Conservation (phyloP, 2,329 filamentous ascomycete genomes). For the Xylariaceae sp. region DNA sequence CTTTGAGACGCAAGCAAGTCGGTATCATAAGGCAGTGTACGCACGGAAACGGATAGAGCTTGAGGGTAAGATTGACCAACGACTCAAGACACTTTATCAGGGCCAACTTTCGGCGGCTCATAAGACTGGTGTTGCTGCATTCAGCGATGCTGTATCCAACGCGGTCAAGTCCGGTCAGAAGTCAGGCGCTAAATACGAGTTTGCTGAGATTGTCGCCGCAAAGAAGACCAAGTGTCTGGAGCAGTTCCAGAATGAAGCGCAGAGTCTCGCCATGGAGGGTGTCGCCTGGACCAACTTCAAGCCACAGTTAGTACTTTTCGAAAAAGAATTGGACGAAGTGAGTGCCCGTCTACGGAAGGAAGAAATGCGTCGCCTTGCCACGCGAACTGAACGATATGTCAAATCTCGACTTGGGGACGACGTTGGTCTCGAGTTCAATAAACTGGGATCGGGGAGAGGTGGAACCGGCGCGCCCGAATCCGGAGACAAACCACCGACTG, state of each 20-base stretch:
- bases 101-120: conserved; percentile 87
- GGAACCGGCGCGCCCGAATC: conserved; percentile 77
- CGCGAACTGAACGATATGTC: conserved; percentile 90
- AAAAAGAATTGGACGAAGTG: conserved; percentile 88
- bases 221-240: conserved; percentile 76
- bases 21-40: conserved; percentile 97
- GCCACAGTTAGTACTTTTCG: conserved; percentile 74
- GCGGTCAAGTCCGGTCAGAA: conserved; percentile 92
- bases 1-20: conserved; percentile 88
- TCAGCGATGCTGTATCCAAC: conserved; percentile 81
- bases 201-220: conserved; percentile 84
- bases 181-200: conserved; percentile 86
- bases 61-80: conserved; percentile 80
- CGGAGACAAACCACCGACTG: conserved; percentile 67
- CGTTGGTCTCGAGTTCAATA: conserved; percentile 92
- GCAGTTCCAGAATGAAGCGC: conserved; percentile 73
- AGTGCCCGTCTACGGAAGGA: conserved; percentile 84
- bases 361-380: conserved; percentile 91
- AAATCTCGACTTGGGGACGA: conserved; percentile 82
- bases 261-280: conserved; percentile 72
- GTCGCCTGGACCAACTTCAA: conserved; percentile 85
- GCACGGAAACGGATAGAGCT: conserved; percentile 80
- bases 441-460: conserved; percentile 82
- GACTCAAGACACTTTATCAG: conserved; percentile 82
- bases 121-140: conserved; percentile 79